These are phyloP conservation scores for Ophiostoma piceae DNA, from an alignment of 2,329 filamentous ascomycete genomes.

Conservation along the genomic window DNA sequence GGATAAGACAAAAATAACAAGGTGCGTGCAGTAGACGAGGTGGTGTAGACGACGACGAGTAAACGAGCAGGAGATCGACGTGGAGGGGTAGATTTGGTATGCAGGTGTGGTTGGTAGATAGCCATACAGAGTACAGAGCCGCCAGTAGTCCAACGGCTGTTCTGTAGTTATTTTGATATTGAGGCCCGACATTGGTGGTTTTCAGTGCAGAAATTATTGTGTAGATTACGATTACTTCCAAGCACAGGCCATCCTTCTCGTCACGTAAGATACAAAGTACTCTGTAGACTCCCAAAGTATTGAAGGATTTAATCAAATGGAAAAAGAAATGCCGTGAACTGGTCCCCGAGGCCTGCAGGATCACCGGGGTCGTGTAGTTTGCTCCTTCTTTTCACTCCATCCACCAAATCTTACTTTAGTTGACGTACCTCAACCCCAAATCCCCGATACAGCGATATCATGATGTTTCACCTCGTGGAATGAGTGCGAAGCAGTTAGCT, in stretches of 20 bases:
- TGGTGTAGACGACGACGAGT: not conserved
- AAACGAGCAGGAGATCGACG: slow-evolving; percentile 3
- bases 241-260: too few relatives aligned
- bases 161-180: not conserved
- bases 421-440: not conserved
- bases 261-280: too few relatives aligned
- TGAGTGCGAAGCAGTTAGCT: not conserved
- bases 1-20: not conserved
- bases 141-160: too few relatives aligned
- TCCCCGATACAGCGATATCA: not conserved
- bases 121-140: too few relatives aligned
- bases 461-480: not conserved
- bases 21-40: not conserved
- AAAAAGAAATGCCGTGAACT: not conserved
- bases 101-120: not conserved
- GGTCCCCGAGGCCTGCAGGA: not conserved
- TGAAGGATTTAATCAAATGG: not conserved
- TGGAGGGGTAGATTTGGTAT: not conserved
- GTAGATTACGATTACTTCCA: too few relatives aligned
- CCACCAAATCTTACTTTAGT: not conserved
- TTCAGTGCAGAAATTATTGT: not conserved
- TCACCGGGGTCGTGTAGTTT: not conserved
- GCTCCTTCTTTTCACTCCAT: not conserved
- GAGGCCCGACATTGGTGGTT: not conserved
- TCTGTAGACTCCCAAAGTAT: not conserved